phyloP scores from a whole-genome alignment of 1,284 basidiomycete species.

The Pulveroboletus sp. region DNA sequence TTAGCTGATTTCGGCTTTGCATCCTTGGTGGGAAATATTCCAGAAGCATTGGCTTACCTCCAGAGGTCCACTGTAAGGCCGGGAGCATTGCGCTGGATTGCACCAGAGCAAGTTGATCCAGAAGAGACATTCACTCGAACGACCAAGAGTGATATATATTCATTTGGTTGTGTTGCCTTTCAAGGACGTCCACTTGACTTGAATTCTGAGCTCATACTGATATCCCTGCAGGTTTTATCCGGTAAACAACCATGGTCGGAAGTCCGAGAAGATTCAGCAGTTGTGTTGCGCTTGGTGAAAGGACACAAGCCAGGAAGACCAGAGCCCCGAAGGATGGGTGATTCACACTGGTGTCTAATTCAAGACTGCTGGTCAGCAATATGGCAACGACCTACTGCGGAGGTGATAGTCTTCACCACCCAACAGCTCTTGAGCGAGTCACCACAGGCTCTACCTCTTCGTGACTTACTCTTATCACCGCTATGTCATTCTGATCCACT shows the following conservation, averaged over 20 bases:
- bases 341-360: no score
- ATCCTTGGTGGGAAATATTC: neutral
- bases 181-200: neutral
- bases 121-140: neutral
- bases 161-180: neutral
- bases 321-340: no score
- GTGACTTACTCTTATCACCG: no score
- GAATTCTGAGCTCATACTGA: neutral
- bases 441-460: no score
- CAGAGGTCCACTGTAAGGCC: neutral
- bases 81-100: neutral
- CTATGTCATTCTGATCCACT: no score
- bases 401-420: no score
- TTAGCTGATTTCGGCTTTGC: neutral
- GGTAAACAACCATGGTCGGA: neutral
- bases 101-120: neutral
- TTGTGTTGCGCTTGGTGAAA: neutral
- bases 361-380: no score
- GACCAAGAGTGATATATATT: neutral
- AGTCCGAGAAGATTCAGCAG: neutral
- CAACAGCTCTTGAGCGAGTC: no score
- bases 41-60: neutral
- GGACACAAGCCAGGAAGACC: no score
- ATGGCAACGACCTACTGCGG: no score
- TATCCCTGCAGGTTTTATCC: neutral